phyloP scores from a whole-genome alignment of 2,329 filamentous ascomycete genomes.

The Colletotrichum tofieldiae region DNA sequence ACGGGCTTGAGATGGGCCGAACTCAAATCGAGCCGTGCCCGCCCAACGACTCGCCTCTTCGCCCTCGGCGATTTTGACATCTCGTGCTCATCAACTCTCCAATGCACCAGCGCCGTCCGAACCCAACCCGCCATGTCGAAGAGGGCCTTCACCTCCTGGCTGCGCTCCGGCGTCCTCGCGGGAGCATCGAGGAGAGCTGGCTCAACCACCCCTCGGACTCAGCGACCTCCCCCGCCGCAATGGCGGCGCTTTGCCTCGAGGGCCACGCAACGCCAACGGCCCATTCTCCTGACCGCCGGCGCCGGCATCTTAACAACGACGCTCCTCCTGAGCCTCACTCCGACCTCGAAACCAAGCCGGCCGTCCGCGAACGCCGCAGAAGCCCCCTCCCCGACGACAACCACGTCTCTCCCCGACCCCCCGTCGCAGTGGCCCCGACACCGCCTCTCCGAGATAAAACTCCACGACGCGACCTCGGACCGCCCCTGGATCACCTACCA shows the following conservation, averaged over 20 bases:
- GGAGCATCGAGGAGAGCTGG: not conserved
- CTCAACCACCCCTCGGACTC: not conserved
- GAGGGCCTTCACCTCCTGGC: constrained; percentile 1
- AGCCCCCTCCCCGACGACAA: not conserved
- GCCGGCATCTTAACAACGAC: not conserved
- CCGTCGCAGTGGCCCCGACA: constrained; percentile 40
- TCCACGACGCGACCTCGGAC: constrained; percentile 55
- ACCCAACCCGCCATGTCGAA: constrained; percentile 10
- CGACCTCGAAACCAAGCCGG: not conserved
- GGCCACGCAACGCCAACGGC: not conserved
- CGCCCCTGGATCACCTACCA: constrained; percentile 64
- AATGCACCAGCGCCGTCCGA: not conserved
- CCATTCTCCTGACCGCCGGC: constrained; percentile 6
- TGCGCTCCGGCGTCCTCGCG: not conserved
- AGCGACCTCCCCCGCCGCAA: not conserved
- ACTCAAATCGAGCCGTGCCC: not conserved
- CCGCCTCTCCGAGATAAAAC: constrained; percentile 53
- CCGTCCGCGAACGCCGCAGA: not conserved
- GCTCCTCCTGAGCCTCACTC: not conserved
- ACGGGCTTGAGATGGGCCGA: not conserved
- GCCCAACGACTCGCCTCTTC: not conserved
- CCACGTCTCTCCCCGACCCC: not conserved
- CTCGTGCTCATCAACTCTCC: not conserved
- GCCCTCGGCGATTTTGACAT: not conserved
- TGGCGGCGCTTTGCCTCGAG: not conserved